Evolutionary conservation across 2,329 filamentous ascomycete species (phyloP).

Genomic region (Fonsecaea multimorphosa): DNA sequence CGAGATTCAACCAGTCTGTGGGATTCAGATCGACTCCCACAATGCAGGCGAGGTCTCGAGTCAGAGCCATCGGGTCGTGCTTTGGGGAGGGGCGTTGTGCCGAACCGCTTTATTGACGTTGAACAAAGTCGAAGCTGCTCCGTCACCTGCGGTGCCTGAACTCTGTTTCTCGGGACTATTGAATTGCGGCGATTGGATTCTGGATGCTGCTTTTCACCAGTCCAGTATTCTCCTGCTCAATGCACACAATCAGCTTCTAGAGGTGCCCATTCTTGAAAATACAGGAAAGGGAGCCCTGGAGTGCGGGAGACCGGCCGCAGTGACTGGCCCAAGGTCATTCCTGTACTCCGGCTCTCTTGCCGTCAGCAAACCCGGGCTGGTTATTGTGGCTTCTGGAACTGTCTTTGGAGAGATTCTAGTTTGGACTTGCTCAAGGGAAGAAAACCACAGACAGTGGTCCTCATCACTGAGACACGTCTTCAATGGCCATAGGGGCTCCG

Average conservation of each 20-base stretch:
- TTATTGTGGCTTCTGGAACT: slow-evolving; percentile 85
- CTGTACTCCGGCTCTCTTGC: slow-evolving; percentile 81
- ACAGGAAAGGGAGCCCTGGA: slow-evolving; percentile 37
- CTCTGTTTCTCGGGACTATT: slow-evolving; percentile 51
- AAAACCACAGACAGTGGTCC: slow-evolving; percentile 34
- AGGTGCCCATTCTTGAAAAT: slow-evolving; percentile 45
- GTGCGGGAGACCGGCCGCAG: slow-evolving; percentile 46
- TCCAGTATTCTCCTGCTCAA: slow-evolving; percentile 70
- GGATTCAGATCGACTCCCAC: slow-evolving; percentile 26
- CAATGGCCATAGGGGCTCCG: slow-evolving; percentile 82
- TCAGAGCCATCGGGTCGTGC: slow-evolving; percentile 30
- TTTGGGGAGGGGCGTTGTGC: slow-evolving; percentile 71
- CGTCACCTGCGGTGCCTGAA: slow-evolving; percentile 7
- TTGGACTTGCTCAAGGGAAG: slow-evolving; percentile 69
- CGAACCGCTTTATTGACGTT: slow-evolving; percentile 37
- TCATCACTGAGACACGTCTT: slow-evolving; percentile 62
- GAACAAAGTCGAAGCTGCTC: not conserved
- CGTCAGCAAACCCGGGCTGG: slow-evolving; percentile 62
- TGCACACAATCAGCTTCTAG: slow-evolving; percentile 82
- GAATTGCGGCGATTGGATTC: slow-evolving; percentile 74
- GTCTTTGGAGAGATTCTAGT: slow-evolving; percentile 93
- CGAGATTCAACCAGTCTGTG: slow-evolving; percentile 30
- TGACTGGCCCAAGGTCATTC: slow-evolving; percentile 72
- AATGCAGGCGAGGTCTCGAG: slow-evolving; percentile 28
- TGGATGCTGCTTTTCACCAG: slow-evolving; percentile 61